phyloP scores from a whole-genome alignment of 805 yeast genomes.

The Schizosaccharomyces lindneri region DNA sequence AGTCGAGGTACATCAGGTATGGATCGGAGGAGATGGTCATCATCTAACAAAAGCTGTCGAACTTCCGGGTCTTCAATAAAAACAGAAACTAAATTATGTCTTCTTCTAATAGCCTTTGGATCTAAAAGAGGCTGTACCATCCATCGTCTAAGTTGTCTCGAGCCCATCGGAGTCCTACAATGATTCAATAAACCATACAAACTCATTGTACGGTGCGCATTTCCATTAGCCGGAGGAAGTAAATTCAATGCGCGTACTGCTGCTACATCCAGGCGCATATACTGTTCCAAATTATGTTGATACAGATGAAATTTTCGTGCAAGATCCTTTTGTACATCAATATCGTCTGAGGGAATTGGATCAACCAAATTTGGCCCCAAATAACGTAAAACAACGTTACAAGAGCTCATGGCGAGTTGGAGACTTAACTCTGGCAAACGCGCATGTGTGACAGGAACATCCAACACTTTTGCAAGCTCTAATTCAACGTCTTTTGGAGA shows the following conservation, averaged over 20 bases:
- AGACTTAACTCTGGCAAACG: slow-evolving; percentile 17
- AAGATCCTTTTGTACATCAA: slow-evolving; percentile 11
- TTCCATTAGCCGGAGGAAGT: slow-evolving; percentile 35
- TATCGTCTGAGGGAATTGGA: slow-evolving; percentile 12
- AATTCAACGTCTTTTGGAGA: slow-evolving; percentile 44
- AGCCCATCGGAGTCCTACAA: slow-evolving; percentile 77
- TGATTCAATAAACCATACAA: slow-evolving; percentile 64
- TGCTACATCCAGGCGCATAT: slow-evolving; percentile 74
- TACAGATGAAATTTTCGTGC: slow-evolving; percentile 27
- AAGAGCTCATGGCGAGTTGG: slow-evolving; percentile 31
- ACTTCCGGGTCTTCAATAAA: slow-evolving; percentile 45
- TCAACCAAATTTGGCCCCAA: slow-evolving; percentile 17
- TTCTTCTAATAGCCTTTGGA: slow-evolving; percentile 27
- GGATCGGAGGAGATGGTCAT: slow-evolving; percentile 25
- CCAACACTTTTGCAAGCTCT: slow-evolving; percentile 50
- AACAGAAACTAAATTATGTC: slow-evolving; percentile 55
- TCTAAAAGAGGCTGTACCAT: slow-evolving; percentile 79
- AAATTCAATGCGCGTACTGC: slow-evolving; percentile 72
- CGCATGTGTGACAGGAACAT: slow-evolving; percentile 14
- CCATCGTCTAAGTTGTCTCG: slow-evolving; percentile 77
- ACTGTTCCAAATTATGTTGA: slow-evolving; percentile 49
- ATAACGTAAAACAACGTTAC: slow-evolving; percentile 45
- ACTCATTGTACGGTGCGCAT: slow-evolving; percentile 28
- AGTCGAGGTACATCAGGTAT: slow-evolving; percentile 70
- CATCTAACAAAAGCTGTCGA: slow-evolving; percentile 40